Conservation (phyloP, 2,329 filamentous ascomycete species). For the Tolypocladium ovalisporum region DNA sequence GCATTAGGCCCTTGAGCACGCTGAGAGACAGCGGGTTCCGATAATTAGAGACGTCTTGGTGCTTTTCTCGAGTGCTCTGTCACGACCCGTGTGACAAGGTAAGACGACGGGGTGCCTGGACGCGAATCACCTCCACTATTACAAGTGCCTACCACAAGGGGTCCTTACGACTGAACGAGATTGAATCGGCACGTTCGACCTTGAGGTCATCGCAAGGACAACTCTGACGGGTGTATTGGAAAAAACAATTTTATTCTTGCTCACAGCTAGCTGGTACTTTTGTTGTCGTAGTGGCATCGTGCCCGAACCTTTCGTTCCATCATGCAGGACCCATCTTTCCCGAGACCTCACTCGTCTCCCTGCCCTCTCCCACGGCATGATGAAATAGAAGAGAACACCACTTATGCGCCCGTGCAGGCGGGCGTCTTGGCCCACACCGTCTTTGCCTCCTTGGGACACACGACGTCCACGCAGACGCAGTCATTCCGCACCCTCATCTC, state of each 20-base stretch:
- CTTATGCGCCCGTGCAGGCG: not conserved
- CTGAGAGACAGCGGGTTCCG: too few species aligned
- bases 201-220: too few species aligned
- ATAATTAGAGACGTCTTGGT: too few species aligned
- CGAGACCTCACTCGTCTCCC: not conserved
- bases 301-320: not conserved
- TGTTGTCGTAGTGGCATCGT: not conserved
- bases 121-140: too few species aligned
- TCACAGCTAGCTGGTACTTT: not conserved
- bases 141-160: too few species aligned
- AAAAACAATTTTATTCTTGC: not conserved
- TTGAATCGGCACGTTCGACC: too few species aligned
- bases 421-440: conserved; percentile 3
- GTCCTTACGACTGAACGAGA: too few species aligned
- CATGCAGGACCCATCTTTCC: not conserved
- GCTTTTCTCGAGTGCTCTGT: too few species aligned
- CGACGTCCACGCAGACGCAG: conserved; percentile 10
- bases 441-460: conserved; percentile 11
- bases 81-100: too few species aligned
- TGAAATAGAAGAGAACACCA: not conserved
- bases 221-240: too few species aligned
- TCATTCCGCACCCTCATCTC: not conserved
- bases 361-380: not conserved
- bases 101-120: too few species aligned
- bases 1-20: too few species aligned